A percentile compares a stretch with the other conserved stretches of the same genome.
phyloP scores from a whole-genome alignment of 2,329 filamentous ascomycete species.

The Xylariaceae sp. region DNA sequence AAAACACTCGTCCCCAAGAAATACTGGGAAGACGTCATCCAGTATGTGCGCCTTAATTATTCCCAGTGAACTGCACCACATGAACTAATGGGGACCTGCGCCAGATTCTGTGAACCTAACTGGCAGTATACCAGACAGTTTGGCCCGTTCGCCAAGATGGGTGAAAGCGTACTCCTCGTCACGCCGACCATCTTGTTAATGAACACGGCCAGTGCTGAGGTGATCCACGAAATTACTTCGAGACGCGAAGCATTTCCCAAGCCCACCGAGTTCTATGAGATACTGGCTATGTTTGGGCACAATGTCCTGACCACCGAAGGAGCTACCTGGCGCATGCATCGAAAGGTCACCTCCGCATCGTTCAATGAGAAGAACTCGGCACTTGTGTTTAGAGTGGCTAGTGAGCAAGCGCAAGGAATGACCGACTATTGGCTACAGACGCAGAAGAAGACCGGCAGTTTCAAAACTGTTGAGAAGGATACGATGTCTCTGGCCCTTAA shows the following conservation, averaged over 20 bases:
- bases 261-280: constrained; percentile 63
- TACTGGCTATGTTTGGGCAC: constrained; percentile 69
- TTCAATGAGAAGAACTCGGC: constrained; percentile 80
- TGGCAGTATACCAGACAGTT: constrained; percentile 63
- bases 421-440: constrained; percentile 59
- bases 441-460: constrained; percentile 48
- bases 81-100: constrained; percentile 9
- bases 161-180: constrained; percentile 68
- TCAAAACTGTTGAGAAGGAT: constrained; percentile 65
- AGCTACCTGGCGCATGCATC: constrained; percentile 71
- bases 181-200: constrained; percentile 60
- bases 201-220: constrained; percentile 67
- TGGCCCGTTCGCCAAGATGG: constrained; percentile 62
- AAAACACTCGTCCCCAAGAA: constrained; percentile 55
- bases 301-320: constrained; percentile 77
- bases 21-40: constrained; percentile 64
- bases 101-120: constrained; percentile 56
- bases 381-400: constrained; percentile 67
- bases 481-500: constrained; percentile 67
- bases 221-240: constrained; percentile 67
- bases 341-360: constrained; percentile 71
- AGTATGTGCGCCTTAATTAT: constrained; percentile 51
- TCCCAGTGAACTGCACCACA: not conserved
- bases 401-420: constrained; percentile 69
- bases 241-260: constrained; percentile 76